Percentiles rank a stretch among this genome's conserved stretches.
Conservation (phyloP, 1,284 basidiomycete species). For the Farysia itapuensis region DNA sequence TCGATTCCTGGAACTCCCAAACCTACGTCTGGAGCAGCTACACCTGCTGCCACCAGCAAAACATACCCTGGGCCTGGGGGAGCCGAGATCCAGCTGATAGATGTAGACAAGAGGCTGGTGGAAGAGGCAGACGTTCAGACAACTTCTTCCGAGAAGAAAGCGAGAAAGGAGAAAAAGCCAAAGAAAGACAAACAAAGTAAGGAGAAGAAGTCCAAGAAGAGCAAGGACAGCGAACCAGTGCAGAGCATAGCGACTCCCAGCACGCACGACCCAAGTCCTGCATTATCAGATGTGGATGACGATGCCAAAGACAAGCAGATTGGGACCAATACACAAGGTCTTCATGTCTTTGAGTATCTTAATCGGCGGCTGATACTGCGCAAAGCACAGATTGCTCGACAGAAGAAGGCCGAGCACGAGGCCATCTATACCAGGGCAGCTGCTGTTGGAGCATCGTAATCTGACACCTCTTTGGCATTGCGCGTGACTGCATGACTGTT, state of each 20-base stretch:
- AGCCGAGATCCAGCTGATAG: constrained; percentile 27
- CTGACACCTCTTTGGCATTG: too few species aligned
- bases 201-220: constrained; percentile 2
- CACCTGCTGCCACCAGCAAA: constrained; percentile 4
- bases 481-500: too few species aligned
- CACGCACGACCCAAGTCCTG: background rate
- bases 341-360: constrained; percentile 52
- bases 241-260: background rate
- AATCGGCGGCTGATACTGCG: constrained; percentile 46
- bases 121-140: background rate
- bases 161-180: constrained; percentile 4
- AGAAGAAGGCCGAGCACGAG: constrained; percentile 41
- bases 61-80: constrained; percentile 33
- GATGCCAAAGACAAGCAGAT: constrained; percentile 28
- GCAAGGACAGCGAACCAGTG: background rate
- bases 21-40: constrained; percentile 16
- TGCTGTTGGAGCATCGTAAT: constrained; percentile 17
- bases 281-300: constrained; percentile 13
- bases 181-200: constrained; percentile 6
- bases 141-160: background rate
- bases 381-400: constrained; percentile 43
- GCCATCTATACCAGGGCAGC: constrained; percentile 48
- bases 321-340: constrained; percentile 29
- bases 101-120: constrained; percentile 24
- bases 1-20: constrained; percentile 25